phyloP scores from a whole-genome alignment of 2,329 filamentous ascomycete genomes.

The Lasiodiplodia theobromae region DNA sequence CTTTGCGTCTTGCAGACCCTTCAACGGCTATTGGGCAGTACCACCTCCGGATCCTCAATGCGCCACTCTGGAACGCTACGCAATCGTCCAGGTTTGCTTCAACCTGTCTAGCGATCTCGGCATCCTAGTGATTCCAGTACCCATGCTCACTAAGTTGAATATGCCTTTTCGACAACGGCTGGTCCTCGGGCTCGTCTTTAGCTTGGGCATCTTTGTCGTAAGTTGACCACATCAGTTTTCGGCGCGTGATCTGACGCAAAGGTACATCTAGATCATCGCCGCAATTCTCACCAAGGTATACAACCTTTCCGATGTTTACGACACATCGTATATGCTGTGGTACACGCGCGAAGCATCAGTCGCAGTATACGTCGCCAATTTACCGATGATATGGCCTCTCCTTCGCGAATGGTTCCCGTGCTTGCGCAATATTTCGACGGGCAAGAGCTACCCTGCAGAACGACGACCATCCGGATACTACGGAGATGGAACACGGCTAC shows the following conservation, averaged over 20 bases:
- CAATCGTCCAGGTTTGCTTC: constrained; percentile 65
- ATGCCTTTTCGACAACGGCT: constrained; percentile 61
- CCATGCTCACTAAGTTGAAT: constrained; percentile 59
- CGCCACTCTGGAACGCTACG: constrained; percentile 63
- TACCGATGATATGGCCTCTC: constrained; percentile 62
- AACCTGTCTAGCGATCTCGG: constrained; percentile 64
- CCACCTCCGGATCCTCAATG: constrained; percentile 63
- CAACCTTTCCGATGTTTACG: constrained; percentile 53
- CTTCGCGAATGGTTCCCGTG: constrained; percentile 53
- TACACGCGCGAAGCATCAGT: constrained; percentile 62
- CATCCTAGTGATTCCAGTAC: constrained; percentile 46
- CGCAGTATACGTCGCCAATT: constrained; percentile 61
- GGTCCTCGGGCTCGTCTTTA: constrained; percentile 59
- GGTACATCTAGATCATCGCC: constrained; percentile 43
- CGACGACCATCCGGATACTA: not conserved
- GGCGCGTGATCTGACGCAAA: not conserved
- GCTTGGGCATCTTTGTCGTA: constrained; percentile 60
- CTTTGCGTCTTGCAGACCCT: constrained; percentile 61
- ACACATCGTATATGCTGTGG: constrained; percentile 50
- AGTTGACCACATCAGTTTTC: constrained; percentile 48
- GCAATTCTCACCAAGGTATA: constrained; percentile 58
- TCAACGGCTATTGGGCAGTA: constrained; percentile 65
- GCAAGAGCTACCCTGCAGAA: constrained; percentile 5
- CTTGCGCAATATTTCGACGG: constrained; percentile 34
- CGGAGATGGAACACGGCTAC: constrained; percentile 1